These are phyloP conservation scores for Omphalotus olearius DNA, from an alignment of 1,284 basidiomycete genomes.

Conservation along the genomic window DNA sequence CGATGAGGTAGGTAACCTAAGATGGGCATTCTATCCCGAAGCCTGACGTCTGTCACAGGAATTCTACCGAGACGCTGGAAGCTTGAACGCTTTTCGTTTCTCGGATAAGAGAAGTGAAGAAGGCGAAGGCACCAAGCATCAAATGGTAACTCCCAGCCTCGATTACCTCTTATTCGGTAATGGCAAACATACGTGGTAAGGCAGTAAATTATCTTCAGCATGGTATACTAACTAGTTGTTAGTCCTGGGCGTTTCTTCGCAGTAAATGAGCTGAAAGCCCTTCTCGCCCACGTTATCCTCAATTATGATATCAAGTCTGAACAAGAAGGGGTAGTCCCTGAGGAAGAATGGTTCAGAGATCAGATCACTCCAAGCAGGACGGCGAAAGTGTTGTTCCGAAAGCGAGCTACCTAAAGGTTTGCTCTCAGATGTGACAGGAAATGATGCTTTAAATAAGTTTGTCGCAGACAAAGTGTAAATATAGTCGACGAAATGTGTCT, in stretches of 20 bases:
- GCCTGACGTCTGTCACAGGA: not conserved
- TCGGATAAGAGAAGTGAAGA: conserved; percentile 11
- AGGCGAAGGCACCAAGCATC: conserved; percentile 13
- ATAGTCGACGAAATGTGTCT: too few species aligned
- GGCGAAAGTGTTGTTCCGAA: conserved; percentile 14
- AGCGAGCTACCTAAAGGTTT: conserved; percentile 1
- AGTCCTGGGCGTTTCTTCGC: conserved; percentile 15
- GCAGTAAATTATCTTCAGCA: not conserved
- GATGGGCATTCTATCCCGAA: too few species aligned
- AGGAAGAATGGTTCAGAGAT: conserved; percentile 5
- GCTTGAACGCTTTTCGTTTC: conserved; percentile 23
- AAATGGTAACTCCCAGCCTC: conserved; percentile 21
- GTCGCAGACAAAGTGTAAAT: too few species aligned
- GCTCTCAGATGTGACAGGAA: too few species aligned
- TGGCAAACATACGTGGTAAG: conserved; percentile 27
- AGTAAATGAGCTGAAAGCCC: conserved; percentile 10
- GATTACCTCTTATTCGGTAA: conserved; percentile 27
- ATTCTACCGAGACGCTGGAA: conserved; percentile 16
- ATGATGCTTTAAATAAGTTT: too few species aligned
- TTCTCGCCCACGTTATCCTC: conserved; percentile 9
- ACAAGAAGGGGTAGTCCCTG: not conserved
- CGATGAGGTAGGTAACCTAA: conserved; percentile 11
- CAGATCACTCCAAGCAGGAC: conserved; percentile 10
- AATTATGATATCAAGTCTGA: conserved; percentile 12
- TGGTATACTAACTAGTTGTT: not conserved